These are phyloP conservation scores for Cucumis sativus DNA, from an alignment of 306 rosid species.

Conservation along the genomic window DNA sequence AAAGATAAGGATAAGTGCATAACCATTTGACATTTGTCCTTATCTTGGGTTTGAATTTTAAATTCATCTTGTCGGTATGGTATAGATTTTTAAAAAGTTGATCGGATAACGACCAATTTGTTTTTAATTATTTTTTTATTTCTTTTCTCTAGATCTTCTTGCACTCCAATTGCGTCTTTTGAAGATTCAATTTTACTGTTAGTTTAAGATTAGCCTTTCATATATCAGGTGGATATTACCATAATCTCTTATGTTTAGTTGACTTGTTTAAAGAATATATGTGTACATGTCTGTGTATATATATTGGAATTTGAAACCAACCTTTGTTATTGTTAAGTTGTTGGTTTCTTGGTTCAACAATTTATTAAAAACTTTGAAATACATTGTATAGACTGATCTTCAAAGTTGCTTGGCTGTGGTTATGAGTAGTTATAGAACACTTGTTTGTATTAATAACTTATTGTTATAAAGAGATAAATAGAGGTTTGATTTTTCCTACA, in stretches of 20 bases:
- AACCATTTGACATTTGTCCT: conserved; percentile 10
- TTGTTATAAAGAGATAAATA: background rate
- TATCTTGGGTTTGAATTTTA: conserved; percentile 1
- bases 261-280: background rate
- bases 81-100: background rate
- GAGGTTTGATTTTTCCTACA: background rate
- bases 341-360: background rate
- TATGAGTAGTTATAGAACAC: background rate
- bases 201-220: background rate
- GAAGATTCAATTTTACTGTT: background rate
- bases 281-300: no score
- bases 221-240: background rate
- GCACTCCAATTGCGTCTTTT: background rate
- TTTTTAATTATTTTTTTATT: background rate
- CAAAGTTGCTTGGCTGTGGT: background rate
- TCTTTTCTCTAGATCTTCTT: background rate
- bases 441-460: background rate
- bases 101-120: background rate
- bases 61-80: conserved; percentile 7
- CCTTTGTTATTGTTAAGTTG: background rate
- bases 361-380: background rate
- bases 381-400: background rate
- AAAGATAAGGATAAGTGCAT: conserved; percentile 20
- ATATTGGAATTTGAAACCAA: background rate
- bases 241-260: background rate